phyloP scores from a whole-genome alignment of 2,329 filamentous ascomycete genomes.

The Scytalidium lignicola region DNA sequence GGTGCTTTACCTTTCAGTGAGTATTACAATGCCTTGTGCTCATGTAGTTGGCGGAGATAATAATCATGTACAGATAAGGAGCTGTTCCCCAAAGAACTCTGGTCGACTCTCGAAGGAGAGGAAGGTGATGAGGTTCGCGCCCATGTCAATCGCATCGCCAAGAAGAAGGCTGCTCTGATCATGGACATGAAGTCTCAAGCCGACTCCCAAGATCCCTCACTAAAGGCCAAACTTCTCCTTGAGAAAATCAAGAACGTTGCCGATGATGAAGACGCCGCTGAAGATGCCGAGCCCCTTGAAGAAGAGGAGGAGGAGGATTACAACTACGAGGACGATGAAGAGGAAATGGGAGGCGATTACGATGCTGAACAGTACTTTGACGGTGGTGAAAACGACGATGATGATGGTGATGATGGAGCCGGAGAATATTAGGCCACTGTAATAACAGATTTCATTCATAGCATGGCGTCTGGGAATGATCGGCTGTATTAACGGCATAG shows the following conservation, averaged over 20 bases:
- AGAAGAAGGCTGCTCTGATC: slow-evolving; percentile 27
- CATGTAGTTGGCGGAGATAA: neutral
- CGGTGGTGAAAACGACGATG: slow-evolving; percentile 48
- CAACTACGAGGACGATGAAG: slow-evolving; percentile 55
- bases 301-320: slow-evolving; percentile 46
- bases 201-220: slow-evolving; percentile 10
- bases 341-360: slow-evolving; percentile 55
- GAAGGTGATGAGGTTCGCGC: slow-evolving; percentile 17
- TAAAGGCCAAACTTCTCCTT: slow-evolving; percentile 26
- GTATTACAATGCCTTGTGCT: slow-evolving; percentile 17
- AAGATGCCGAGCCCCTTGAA: slow-evolving; percentile 27
- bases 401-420: slow-evolving; percentile 49
- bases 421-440: slow-evolving; percentile 37
- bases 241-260: slow-evolving; percentile 21
- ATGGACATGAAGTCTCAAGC: slow-evolving; percentile 2
- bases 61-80: slow-evolving; percentile 39
- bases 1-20: slow-evolving; percentile 49
- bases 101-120: slow-evolving; percentile 42
- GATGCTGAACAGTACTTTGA: slow-evolving; percentile 62
- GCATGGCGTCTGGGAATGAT: neutral
- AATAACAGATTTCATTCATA: slow-evolving; percentile 17
- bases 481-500: neutral
- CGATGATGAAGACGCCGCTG: slow-evolving; percentile 19
- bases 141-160: slow-evolving; percentile 21
- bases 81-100: slow-evolving; percentile 55